Percentiles rank a stretch among this genome's conserved stretches.
Conservation (phyloP, 2,329 filamentous ascomycete species). For the Massarina eburnea region DNA sequence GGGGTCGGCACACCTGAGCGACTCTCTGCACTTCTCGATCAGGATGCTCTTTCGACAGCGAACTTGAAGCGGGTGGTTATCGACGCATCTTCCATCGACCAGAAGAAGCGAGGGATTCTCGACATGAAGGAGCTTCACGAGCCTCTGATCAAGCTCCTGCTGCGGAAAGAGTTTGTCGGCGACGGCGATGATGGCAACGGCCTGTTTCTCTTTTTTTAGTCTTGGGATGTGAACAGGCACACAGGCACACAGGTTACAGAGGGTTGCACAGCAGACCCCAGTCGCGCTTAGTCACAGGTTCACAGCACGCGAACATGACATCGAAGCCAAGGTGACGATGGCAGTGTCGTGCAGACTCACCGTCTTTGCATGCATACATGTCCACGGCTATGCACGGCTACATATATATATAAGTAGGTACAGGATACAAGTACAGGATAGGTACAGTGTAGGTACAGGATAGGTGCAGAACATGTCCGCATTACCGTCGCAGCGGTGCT, state of each 20-base stretch:
- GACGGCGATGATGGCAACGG: slow-evolving; percentile 28
- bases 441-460: too few species aligned
- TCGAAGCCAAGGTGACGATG: too few species aligned
- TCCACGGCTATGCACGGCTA: too few species aligned
- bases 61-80: slow-evolving; percentile 79
- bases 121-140: slow-evolving; percentile 94
- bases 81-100: slow-evolving; percentile 89
- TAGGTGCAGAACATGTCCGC: too few species aligned
- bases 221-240: neutral
- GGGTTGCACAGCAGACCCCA: neutral
- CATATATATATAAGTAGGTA: too few species aligned
- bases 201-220: slow-evolving; percentile 37
- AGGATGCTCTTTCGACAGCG: slow-evolving; percentile 71
- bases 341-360: too few species aligned
- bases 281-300: neutral
- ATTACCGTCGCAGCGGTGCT: slow-evolving; percentile 12
- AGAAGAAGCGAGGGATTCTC: slow-evolving; percentile 89
- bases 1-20: slow-evolving; percentile 88
- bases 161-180: slow-evolving; percentile 65
- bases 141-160: slow-evolving; percentile 74
- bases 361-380: too few species aligned
- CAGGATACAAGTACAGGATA: too few species aligned
- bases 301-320: neutral
- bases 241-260: neutral
- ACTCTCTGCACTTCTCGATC: slow-evolving; percentile 77